Conservation (phyloP, 2,329 filamentous ascomycete genomes). For the Cercospora janseana region DNA sequence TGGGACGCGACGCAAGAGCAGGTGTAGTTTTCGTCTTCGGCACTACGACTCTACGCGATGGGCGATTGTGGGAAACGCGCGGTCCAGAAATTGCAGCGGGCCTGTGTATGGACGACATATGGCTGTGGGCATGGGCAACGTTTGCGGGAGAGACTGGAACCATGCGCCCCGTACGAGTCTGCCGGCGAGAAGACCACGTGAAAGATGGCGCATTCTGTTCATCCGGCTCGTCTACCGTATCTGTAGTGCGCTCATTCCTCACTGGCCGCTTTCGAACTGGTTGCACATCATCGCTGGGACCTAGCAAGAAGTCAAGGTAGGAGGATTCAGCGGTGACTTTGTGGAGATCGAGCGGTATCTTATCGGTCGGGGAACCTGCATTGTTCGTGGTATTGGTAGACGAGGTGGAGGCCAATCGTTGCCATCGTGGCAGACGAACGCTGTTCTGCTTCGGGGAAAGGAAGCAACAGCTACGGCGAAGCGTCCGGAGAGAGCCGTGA, state of each 20-base stretch:
- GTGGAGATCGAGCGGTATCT: slow-evolving; percentile 3
- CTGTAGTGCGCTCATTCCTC: background rate
- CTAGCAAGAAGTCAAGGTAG: slow-evolving; percentile 13
- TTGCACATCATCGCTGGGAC: background rate
- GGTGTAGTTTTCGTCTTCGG: no score
- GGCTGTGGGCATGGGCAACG: no score
- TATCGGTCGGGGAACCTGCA: slow-evolving; percentile 6
- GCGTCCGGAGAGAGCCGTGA: slow-evolving; percentile 23
- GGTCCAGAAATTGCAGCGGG: no score
- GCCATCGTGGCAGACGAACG: slow-evolving; percentile 1
- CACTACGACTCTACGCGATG: no score
- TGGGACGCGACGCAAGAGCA: no score
- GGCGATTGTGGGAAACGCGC: no score
- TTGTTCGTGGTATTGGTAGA: background rate
- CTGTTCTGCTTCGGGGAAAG: background rate
- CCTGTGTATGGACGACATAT: no score
- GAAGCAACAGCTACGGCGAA: slow-evolving; percentile 21
- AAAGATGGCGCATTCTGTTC: background rate
- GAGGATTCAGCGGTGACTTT: slow-evolving; percentile 9
- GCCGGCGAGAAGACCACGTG: background rate
- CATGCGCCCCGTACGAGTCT: background rate
- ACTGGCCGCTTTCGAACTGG: background rate
- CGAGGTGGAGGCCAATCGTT: background rate
- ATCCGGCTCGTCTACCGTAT: background rate
- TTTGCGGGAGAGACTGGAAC: no score